Evolutionary conservation across 1,284 basidiomycete genomes (phyloP), one percentile per base, ranked within the genome.

Genomic region (Naganishia liquefaciens): DNA sequence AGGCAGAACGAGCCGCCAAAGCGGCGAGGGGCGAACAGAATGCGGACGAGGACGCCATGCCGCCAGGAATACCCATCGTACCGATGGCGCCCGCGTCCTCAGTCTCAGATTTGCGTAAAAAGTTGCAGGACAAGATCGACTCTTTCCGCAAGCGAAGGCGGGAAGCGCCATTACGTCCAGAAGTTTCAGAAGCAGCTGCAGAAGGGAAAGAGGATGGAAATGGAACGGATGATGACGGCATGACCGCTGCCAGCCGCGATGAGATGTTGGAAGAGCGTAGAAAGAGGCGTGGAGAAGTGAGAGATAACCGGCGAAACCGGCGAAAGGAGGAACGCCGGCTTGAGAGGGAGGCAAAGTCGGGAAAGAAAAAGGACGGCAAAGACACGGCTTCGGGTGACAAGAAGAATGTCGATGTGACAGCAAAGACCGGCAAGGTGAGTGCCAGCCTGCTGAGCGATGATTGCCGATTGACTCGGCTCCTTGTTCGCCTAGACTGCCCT

Each of bases 221-320:
- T 9, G 84, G 84, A 68, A 80, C 84, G 17, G 82, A 62, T 6
- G 68, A 66, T 17, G 67, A 62, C 27, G 69, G 66, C 80, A 65
- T 60, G 37, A n/a, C 73, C 44, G 69, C 73, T 17, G 71, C 72
- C 46, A 74, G 86, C 69, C 86, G 84, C 73, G 92, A 94, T 71
- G 90, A 87, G 69, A 76, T 96, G 58, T 77, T 94, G 63, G 89
- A 91, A 72, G 89, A 91, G 76, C 82, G 89, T 62, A 80, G 91
- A 70, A 79, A 79, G 71, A 87, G 89, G 71, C 81, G 91, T 11
- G 91, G 88, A 1, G 85, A 87, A 44, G 83, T 95, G 82, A 83
- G 92, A 30, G 93, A 95, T 75, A 83, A 86, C 66, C 80, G 93
- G 70, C 78, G 92, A 74, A 89, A 88, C 74, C 89, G 90, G 81